A percentile compares a stretch with the other conserved stretches of the same genome.
Conservation (phyloP, 139 green algal species). For the Closterium sp. region DNA sequence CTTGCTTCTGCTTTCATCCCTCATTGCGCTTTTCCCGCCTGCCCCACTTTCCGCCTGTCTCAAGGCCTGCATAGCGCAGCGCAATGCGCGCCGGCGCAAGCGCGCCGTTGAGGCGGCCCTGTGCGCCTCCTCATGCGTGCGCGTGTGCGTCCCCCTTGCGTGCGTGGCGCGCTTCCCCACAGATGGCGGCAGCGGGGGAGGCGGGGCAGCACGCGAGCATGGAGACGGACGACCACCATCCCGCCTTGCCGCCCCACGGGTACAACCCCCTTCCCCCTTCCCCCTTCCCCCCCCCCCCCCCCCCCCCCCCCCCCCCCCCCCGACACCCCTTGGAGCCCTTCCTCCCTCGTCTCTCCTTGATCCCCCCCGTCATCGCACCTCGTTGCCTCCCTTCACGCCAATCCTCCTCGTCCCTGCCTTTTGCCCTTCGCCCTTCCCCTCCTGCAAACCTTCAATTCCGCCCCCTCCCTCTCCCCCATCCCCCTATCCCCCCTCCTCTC, state of each 20-base stretch:
- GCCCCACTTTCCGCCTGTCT: too few relatives aligned
- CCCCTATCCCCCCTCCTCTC: background rate
- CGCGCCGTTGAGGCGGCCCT: background rate
- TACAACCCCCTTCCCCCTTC: background rate
- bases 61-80: background rate
- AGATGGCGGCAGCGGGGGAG: background rate
- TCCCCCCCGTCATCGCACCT: background rate
- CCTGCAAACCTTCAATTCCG: background rate
- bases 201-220: background rate
- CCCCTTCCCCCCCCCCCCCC: background rate
- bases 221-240: background rate
- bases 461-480: background rate
- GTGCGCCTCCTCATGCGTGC: background rate
- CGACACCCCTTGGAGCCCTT: background rate
- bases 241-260: background rate
- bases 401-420: background rate
- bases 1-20: background rate
- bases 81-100: background rate
- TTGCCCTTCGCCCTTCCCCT: background rate
- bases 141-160: background rate
- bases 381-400: conserved; percentile 8
- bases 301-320: background rate
- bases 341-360: conserved; percentile 5
- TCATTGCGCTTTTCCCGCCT: background rate
- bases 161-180: background rate